These are phyloP conservation scores for Didymella segeticola DNA, from an alignment of 2,329 filamentous ascomycete genomes.

Conservation along the genomic window DNA sequence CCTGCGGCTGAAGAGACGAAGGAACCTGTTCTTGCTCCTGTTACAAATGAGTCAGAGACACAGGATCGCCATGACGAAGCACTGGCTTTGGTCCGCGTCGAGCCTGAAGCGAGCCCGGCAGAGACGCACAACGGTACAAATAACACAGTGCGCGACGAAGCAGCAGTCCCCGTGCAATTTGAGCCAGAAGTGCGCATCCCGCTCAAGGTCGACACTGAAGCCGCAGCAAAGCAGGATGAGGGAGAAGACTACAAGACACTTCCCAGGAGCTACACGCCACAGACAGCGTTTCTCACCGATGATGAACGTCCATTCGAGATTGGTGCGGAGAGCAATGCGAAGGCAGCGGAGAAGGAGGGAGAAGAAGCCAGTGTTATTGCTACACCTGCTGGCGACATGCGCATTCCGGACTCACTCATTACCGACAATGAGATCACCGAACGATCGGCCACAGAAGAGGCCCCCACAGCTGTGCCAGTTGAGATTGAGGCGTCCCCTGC, in stretches of 20 bases:
- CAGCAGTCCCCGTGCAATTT: not conserved
- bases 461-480: not conserved
- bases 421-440: not conserved
- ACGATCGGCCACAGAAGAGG: not conserved
- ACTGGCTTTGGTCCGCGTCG: not conserved
- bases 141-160: not conserved
- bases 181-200: not conserved
- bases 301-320: slow-evolving; percentile 12
- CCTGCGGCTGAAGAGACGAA: not conserved
- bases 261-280: slow-evolving; percentile 11
- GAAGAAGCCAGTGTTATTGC: not conserved
- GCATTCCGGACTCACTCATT: not conserved
- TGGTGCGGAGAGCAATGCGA: not conserved
- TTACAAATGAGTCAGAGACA: not conserved
- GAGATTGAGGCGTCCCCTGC: not conserved
- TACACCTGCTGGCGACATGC: not conserved
- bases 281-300: slow-evolving; percentile 18
- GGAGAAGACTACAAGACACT: not conserved
- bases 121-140: not conserved
- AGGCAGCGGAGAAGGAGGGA: not conserved
- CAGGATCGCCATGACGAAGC: not conserved
- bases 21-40: not conserved
- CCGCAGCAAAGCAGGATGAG: not conserved
- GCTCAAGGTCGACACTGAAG: not conserved
- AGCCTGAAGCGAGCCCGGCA: not conserved